Conservation (phyloP, 179 eudicot species). For the Beta macrorhiza region DNA sequence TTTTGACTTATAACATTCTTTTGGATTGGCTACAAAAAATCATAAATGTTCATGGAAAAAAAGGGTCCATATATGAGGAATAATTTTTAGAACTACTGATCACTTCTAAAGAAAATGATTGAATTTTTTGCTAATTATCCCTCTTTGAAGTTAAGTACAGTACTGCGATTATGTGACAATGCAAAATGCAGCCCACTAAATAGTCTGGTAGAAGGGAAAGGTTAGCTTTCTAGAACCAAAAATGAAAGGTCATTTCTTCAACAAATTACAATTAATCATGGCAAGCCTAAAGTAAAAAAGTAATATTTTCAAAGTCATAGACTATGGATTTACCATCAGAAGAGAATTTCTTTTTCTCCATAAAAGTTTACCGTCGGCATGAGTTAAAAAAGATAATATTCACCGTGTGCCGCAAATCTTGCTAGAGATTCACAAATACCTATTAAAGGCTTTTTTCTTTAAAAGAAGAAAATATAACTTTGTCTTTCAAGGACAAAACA, state of each 20-base stretch:
- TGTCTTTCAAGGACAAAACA: not conserved
- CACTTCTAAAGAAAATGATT: slow-evolving; percentile 4
- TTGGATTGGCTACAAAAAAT: not conserved
- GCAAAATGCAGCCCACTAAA: slow-evolving; percentile 23
- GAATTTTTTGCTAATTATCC: slow-evolving; percentile 19
- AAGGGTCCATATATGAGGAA: slow-evolving; percentile 2
- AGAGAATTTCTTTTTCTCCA: not conserved
- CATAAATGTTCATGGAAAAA: not conserved
- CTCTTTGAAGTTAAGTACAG: slow-evolving; percentile 18
- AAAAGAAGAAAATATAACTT: too few relatives aligned
- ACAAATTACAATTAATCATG: slow-evolving; percentile 16
- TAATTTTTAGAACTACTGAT: not conserved
- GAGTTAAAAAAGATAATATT: not conserved
- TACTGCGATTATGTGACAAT: slow-evolving; percentile 20
- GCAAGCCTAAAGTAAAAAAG: slow-evolving; percentile 9
- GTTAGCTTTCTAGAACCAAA: slow-evolving; percentile 3
- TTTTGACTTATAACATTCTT: slow-evolving; percentile 7
- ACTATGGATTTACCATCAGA: not conserved
- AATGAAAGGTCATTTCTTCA: slow-evolving; percentile 7
- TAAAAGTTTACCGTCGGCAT: slow-evolving; percentile 4
- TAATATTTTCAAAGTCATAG: not conserved
- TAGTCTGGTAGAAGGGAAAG: slow-evolving; percentile 6
- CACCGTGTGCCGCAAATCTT: not conserved
- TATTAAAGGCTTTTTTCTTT: not conserved
- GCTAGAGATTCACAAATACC: not conserved